Evolutionary conservation across 2,329 filamentous ascomycete species (phyloP), one percentile per base, ranked within the genome.

Genomic region (Gaeumannomyces sp.): DNA sequence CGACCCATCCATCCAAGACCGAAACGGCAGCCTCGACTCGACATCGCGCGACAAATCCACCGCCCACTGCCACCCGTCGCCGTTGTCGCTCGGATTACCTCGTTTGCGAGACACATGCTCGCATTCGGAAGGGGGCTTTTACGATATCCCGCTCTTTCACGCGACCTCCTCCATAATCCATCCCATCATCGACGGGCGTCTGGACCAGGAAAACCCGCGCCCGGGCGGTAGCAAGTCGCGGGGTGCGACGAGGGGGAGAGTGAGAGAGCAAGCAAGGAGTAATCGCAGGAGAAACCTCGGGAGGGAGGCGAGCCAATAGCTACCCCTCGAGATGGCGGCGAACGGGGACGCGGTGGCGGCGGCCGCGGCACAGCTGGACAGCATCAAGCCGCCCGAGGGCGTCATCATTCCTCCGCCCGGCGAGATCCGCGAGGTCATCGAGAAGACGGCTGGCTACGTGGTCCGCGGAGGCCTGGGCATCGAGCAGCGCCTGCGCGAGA

Each of bases 381-480:
- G 88, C 68, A 85, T 88, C 75, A 94, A 93, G 76, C 88, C 92
- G 45, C 94, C 94, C 4, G 80, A 88, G 66, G 92, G 93, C 68
- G 84, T 97, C 68, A 91, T 97, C 65, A 84, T 97, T 64, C 95
- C 95, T 28, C 95, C 95, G 14, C 94, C 79, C 27, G 86, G 88
- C 74, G 91, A 93, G 73, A 93, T 97, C 72, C 89, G 93, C 81
- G 81, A 82, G 75, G 77, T 94, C 70, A 88, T 99, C 73, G 93
- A 97, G 77, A 98, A 96, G 80, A 97, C 94, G 16, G 94, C 95
- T 64, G 93, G 93, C 60, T 98, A 96, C 75, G 91, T 97, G 66
- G 88, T 89, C 69, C 80, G 86, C 68, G 88, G 88, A 71, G 86
- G 86, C 28, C 74, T 82, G 58, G 81, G 86, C 10, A 93, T 96